These are phyloP conservation scores for Amaranthus cruentus DNA, from an alignment of 148 eudicot genomes.

Conservation along the genomic window DNA sequence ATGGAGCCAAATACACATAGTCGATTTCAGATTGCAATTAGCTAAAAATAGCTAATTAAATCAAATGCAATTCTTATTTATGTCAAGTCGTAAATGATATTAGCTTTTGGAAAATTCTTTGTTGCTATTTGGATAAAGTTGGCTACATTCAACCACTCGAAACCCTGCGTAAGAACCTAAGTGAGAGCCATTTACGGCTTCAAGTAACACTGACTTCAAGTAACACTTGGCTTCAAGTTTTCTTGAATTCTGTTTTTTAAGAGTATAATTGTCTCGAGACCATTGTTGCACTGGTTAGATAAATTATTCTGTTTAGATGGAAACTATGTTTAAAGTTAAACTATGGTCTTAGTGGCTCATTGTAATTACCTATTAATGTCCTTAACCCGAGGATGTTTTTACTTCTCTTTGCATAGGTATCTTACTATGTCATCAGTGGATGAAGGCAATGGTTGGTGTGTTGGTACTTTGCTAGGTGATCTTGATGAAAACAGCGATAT, in stretches of 20 bases:
- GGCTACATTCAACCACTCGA: no score
- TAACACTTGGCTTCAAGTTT: background rate
- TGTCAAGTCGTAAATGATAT: no score
- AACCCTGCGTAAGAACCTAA: no score
- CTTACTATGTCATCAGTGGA: slow-evolving; percentile 70
- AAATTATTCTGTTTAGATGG: background rate
- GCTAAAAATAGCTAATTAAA: no score
- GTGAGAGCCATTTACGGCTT: no score
- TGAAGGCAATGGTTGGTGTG: slow-evolving; percentile 89
- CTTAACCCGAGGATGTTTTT: background rate
- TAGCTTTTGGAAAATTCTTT: no score
- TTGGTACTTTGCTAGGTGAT: slow-evolving; percentile 91
- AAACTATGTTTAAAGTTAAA: background rate
- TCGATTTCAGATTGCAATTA: no score
- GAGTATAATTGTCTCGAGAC: background rate
- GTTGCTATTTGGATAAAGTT: no score
- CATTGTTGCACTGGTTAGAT: background rate
- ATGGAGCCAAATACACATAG: no score
- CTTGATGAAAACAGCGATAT: slow-evolving; percentile 87
- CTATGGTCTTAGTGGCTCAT: background rate
- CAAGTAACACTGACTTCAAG: no score
- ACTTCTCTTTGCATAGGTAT: slow-evolving; percentile 44
- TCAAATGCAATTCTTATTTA: no score
- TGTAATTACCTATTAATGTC: background rate
- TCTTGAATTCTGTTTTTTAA: background rate